A percentile compares a stretch with the other conserved stretches of the same genome.
Evolutionary conservation across 805 yeast species (phyloP).

Genomic region (Myxozyma vanderwaltii): DNA sequence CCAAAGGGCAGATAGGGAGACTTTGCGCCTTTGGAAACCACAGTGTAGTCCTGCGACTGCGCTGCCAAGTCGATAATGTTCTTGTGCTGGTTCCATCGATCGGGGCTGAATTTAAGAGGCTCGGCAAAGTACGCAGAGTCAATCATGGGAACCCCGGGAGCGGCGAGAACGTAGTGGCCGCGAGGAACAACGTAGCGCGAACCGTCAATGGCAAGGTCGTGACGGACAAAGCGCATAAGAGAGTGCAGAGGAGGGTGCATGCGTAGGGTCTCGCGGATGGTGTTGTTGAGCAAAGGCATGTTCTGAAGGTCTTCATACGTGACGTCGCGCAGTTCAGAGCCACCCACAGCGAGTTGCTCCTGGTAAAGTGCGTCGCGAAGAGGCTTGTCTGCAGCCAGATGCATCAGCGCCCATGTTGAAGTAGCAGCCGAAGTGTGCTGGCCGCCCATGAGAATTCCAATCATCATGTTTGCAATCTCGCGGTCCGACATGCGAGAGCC

Average conservation of each 20-base stretch:
- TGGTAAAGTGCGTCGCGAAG: constrained; percentile 77
- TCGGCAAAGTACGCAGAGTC: constrained; percentile 78
- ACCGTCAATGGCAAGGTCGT: constrained; percentile 76
- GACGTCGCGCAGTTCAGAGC: constrained; percentile 51
- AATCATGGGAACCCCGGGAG: constrained; percentile 89
- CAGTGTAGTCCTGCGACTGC: constrained; percentile 67
- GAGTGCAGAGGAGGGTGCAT: constrained; percentile 97
- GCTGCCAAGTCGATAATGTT: constrained; percentile 45
- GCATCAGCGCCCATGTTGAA: constrained; percentile 90
- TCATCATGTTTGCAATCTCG: constrained; percentile 88
- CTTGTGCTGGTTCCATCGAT: constrained; percentile 67
- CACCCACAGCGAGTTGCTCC: constrained; percentile 69
- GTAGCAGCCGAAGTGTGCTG: constrained; percentile 98
- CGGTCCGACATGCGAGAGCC: constrained; percentile 93
- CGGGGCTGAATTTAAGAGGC: constrained; percentile 72
- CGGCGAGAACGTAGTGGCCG: constrained; percentile 86
- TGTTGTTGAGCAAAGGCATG: constrained; percentile 78
- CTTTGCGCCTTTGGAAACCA: constrained; percentile 87
- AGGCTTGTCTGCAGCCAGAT: constrained; percentile 83
- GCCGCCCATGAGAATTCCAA: constrained; percentile 98
- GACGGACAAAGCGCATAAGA: constrained; percentile 85
- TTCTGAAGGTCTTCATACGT: constrained; percentile 81
- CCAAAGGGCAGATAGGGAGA: constrained; percentile 98
- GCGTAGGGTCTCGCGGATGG: constrained; percentile 90
- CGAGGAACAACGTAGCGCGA: constrained; percentile 79